These are phyloP conservation scores for Kodamaea neixiangensis DNA, from an alignment of 805 yeast species.

Conservation along the genomic window DNA sequence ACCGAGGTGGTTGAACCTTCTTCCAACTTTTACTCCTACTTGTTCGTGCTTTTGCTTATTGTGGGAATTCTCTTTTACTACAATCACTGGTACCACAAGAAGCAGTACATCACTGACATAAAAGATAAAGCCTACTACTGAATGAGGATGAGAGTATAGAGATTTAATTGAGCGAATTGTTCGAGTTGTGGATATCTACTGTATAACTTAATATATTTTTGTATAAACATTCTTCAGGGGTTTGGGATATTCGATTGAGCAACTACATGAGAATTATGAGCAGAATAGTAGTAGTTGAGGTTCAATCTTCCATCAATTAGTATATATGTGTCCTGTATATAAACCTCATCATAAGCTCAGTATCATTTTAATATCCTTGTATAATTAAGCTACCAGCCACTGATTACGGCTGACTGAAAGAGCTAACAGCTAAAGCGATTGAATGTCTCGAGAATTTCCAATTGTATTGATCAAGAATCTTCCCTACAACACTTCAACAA, in stretches of 20 bases:
- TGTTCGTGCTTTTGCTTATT: constrained; percentile 14
- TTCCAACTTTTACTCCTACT: constrained; percentile 12
- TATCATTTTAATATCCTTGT: too few species aligned
- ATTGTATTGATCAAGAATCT: constrained; percentile 58
- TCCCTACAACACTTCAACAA: constrained; percentile 50
- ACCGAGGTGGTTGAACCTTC: constrained; percentile 11
- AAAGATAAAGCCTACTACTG: constrained; percentile 25
- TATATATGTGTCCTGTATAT: neutral
- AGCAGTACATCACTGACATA: constrained; percentile 26
- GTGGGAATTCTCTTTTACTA: constrained; percentile 13
- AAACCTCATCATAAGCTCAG: neutral
- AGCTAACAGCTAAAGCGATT: too few species aligned
- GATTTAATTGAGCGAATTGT: neutral
- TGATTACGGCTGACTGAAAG: too few species aligned
- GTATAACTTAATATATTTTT: too few species aligned
- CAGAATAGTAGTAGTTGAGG: neutral
- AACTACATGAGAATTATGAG: too few species aligned
- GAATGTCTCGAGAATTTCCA: constrained; percentile 33
- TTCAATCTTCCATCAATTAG: neutral
- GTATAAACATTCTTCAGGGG: too few species aligned
- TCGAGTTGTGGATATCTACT: too few species aligned
- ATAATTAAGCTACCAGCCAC: too few species aligned
- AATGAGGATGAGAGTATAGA: neutral
- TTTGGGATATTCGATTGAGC: too few species aligned
- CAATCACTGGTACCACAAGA: constrained; percentile 21